phyloP scores from a whole-genome alignment of 106 monocot genomes.

The Acorus calamus region DNA sequence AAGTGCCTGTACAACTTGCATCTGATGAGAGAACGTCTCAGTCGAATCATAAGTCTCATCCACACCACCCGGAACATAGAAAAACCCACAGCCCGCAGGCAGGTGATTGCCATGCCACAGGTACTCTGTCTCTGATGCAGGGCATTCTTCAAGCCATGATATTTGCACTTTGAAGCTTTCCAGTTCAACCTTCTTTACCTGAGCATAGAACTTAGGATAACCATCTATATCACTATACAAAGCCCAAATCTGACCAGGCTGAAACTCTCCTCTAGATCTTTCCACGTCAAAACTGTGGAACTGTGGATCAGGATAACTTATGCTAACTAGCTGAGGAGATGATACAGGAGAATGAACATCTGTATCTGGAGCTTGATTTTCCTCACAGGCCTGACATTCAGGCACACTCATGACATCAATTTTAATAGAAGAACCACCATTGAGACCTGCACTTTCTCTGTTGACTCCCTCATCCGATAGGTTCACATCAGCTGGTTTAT shows the following conservation, averaged over 20 bases:
- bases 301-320: constrained; percentile 32
- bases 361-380: not conserved
- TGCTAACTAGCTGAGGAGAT: not conserved
- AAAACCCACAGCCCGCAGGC: too few species aligned
- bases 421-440: too few species aligned
- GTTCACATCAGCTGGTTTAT: too few species aligned
- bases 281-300: constrained; percentile 51
- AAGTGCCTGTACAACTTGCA: too few species aligned
- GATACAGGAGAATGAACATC: not conserved
- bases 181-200: constrained; percentile 32
- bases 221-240: constrained; percentile 63
- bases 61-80: too few species aligned
- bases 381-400: not conserved
- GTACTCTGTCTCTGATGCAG: constrained; percentile 15
- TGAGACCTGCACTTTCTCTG: too few species aligned
- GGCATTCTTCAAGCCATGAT: constrained; percentile 55
- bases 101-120: constrained; percentile 12
- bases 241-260: constrained; percentile 77
- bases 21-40: too few species aligned
- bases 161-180: constrained; percentile 29
- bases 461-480: too few species aligned
- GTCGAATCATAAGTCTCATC: too few species aligned
- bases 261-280: constrained; percentile 31
- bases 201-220: constrained; percentile 67
- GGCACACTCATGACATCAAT: too few species aligned